Conservation (phyloP, 768 basidiomycete genomes). For the Clathrus columnatus region DNA sequence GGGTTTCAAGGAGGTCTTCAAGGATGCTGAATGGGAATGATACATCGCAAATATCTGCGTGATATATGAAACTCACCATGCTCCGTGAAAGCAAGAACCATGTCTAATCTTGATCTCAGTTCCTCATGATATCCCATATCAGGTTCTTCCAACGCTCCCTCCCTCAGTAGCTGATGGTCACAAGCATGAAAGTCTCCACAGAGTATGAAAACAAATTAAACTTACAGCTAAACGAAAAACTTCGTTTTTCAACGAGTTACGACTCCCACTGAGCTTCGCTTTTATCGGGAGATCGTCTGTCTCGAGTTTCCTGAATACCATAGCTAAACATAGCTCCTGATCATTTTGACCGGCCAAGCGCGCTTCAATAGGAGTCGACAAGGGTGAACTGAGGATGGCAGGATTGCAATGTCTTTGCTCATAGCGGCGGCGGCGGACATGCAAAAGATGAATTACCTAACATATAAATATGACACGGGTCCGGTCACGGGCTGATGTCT, state of each 20-base stretch:
- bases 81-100: conserved; percentile 70
- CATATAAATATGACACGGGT: too few species aligned
- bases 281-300: conserved; percentile 34
- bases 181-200: not conserved
- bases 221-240: conserved; percentile 61
- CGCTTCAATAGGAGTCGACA: conserved; percentile 10
- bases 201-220: not conserved
- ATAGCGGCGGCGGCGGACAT: not conserved
- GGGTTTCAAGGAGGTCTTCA: conserved; percentile 76
- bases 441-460: too few species aligned
- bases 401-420: conserved; percentile 11
- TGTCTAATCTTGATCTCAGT: conserved; percentile 56
- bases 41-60: conserved; percentile 66
- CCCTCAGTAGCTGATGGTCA: conserved; percentile 55
- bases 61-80: conserved; percentile 45
- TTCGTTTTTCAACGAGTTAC: conserved; percentile 57
- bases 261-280: conserved; percentile 70
- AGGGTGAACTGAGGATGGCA: conserved; percentile 8
- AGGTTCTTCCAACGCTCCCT: conserved; percentile 43
- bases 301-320: conserved; percentile 5
- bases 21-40: conserved; percentile 65
- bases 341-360: conserved; percentile 4
- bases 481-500: too few species aligned
- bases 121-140: conserved; percentile 51
- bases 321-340: conserved; percentile 4